Base-by-base conservation (phyloP, 2,329 filamentous ascomycete genomes). In the Ceratocystis lukuohia region DNA sequence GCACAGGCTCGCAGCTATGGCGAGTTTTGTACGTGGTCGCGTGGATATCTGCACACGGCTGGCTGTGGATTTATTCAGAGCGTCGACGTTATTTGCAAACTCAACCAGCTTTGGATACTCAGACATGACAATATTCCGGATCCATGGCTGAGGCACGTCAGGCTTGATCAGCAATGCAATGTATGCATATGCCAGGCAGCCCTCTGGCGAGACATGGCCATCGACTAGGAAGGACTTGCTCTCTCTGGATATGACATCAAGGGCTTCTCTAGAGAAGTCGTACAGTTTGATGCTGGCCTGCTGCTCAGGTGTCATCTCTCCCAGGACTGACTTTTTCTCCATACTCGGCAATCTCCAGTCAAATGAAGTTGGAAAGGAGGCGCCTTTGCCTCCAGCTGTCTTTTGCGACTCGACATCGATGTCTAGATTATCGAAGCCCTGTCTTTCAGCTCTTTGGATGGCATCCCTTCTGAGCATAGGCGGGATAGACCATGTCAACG, bases 401-500 rank as follows among this genome's bases (percentile, higher is more conserved):
- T 59, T 22, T 33, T 61, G 44, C 50, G 67, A 17, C 72, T 76
- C 70, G 7, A 76, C 75, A 71, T 88, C 84, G 44, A 84, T 79
- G 71, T 89, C 88, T 48, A 91, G 77, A 45, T 84, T 82, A 8
- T 84, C 85, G 65, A 93, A 79, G 15, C 86, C 86, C 2, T 91
- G 79, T 71, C 88, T 83, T 66, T 84, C 83, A 8, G 89, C 92
- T 69, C 87, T 82, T 69, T 79, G 76, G 72, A 88, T 83, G 37
- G 92, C 91, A 46, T 84, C 80, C 10, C 85, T 79, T 62, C 91
- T 88, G 65, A 91, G 79, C 66, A 84, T 79, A 0, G 88, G 86
- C 1, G 92, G 92, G 4, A 95, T 80, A 53, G 88, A 88, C 84
- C 94, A 99, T 71, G 92, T 92, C 69, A 91, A 81, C 20, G 94